A percentile compares a stretch with the other conserved stretches of the same genome.
Conservation (phyloP, 306 rosid species). For the Coriaria nepalensis region DNA sequence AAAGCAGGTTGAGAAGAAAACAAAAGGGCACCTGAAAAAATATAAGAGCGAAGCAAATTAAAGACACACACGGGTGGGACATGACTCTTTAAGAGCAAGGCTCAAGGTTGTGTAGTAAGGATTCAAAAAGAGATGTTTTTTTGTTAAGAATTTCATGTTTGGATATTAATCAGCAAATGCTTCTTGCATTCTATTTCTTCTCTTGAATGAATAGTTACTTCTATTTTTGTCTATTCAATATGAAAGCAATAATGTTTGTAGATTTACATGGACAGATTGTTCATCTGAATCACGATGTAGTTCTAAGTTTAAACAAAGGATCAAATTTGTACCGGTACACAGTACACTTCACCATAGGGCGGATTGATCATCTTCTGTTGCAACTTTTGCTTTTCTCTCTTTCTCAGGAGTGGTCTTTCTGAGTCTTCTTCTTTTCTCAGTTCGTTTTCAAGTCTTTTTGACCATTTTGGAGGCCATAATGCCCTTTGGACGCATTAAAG, state of each 20-base stretch:
- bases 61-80: slow-evolving; percentile 9
- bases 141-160: slow-evolving; percentile 10
- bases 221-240: too few relatives aligned
- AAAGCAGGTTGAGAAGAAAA: slow-evolving; percentile 23
- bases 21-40: slow-evolving; percentile 9
- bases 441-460: too few relatives aligned
- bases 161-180: neutral
- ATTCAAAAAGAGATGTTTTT: neutral
- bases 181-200: neutral
- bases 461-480: too few relatives aligned
- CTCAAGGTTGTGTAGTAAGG: slow-evolving; percentile 4
- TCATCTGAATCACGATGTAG: too few relatives aligned
- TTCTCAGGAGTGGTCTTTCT: neutral
- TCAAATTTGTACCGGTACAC: too few relatives aligned
- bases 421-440: neutral
- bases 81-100: slow-evolving; percentile 2
- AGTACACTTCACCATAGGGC: too few relatives aligned
- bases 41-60: slow-evolving; percentile 30
- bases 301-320: too few relatives aligned
- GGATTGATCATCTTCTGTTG: neutral
- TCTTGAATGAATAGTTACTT: too few relatives aligned
- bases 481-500: too few relatives aligned
- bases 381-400: neutral
- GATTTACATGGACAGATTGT: too few relatives aligned
- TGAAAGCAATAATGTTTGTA: neutral